Base-by-base conservation (phyloP, 2,329 filamentous ascomycete genomes). In the Capronia coronata region DNA sequence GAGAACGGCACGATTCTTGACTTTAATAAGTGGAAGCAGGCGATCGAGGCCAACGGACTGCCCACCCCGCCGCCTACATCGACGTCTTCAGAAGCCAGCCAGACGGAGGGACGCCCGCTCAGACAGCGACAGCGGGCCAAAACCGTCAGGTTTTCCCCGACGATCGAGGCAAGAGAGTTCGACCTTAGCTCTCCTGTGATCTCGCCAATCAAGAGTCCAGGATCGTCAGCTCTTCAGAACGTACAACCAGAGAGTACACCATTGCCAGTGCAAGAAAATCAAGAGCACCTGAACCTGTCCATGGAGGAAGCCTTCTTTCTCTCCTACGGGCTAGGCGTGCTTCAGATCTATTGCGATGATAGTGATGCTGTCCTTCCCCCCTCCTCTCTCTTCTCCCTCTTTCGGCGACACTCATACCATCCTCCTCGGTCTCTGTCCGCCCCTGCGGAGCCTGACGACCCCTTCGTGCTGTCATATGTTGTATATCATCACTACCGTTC, bases 401-500 rank as follows among this genome's bases (percentile, higher is more conserved):
- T 86, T 61, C 80, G 87, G 27, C 78, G 77, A 43, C 71, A 83
- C 59, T 88, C 84, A 0, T 82, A 82, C 60, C 86, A 84, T 45
- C 85, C 86, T 6, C 75, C 83, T 7, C 71, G 72, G 9, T 64
- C 61, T 11, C 37, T 62, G 11, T 64, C 61, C 16, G 61, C 64
- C 6, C 63, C 68, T 9, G 73, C 88, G 2, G 73, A 77, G 13
- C 81, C 88, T 0, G 88, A 95, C 65, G 87, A 94, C 61, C 77
- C 80, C 0, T 98, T 98, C 67, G 71, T 97, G 16, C 67, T 95
- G 1, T 83, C 87, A 50, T 98, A 97, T 63, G 82, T 82, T 10
- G 87, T 87, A 14, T 98, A 95, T 66, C 93, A 98, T 64, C 91
- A 98, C 65, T 98, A 95, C 70, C 84, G 93, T 30, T 94, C 89